phyloP scores from a whole-genome alignment of 805 yeast genomes.

The Zygotorulaspora florentina region DNA sequence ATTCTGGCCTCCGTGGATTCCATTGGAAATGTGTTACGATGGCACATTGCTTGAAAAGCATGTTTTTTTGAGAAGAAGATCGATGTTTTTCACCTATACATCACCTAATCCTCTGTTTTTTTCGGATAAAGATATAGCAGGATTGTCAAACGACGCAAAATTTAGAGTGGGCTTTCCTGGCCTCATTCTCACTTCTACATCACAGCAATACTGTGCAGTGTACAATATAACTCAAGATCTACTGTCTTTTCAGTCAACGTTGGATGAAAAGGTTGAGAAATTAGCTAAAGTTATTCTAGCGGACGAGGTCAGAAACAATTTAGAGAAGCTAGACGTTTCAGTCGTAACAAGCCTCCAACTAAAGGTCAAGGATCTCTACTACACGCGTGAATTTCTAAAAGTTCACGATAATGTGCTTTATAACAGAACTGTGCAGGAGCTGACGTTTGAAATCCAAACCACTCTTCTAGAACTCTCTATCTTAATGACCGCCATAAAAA shows the following conservation, averaged over 20 bases:
- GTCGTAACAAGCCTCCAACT: constrained; percentile 48
- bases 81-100: constrained; percentile 46
- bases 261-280: constrained; percentile 41
- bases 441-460: constrained; percentile 36
- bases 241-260: constrained; percentile 35
- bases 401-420: constrained; percentile 33
- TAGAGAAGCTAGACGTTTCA: constrained; percentile 34
- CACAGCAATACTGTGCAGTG: constrained; percentile 52
- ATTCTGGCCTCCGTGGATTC: constrained; percentile 66
- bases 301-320: constrained; percentile 43
- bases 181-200: constrained; percentile 49
- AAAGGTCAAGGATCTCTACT: constrained; percentile 42
- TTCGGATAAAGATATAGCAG: constrained; percentile 28
- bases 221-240: constrained; percentile 48
- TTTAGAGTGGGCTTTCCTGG: constrained; percentile 41
- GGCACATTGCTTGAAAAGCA: constrained; percentile 41
- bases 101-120: constrained; percentile 51
- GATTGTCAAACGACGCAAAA: constrained; percentile 29
- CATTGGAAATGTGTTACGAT: constrained; percentile 57
- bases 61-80: constrained; percentile 48
- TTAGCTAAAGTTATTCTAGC: constrained; percentile 51
- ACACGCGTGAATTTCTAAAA: constrained; percentile 41
- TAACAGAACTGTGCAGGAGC: constrained; percentile 37
- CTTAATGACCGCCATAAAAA: constrained; percentile 41
- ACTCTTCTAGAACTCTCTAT: constrained; percentile 40